Conservation (phyloP, 2,329 filamentous ascomycete species). For the Cladobotryum mycophilum region DNA sequence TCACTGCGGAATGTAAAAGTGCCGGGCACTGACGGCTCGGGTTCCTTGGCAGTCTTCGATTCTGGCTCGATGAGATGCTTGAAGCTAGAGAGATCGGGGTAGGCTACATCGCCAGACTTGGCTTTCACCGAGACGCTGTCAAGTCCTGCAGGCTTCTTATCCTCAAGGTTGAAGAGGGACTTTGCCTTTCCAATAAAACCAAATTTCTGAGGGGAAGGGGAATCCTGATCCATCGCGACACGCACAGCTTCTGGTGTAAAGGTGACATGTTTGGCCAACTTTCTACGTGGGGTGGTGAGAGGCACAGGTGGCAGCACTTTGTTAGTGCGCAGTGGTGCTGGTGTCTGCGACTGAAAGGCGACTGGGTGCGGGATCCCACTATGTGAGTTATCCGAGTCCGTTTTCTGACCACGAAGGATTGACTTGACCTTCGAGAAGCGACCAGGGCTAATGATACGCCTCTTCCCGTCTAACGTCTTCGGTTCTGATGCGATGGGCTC, state of each 20-base stretch:
- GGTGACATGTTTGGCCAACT: constrained; percentile 65
- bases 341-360: constrained; percentile 37
- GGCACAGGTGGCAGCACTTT: constrained; percentile 47
- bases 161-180: constrained; percentile 10
- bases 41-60: constrained; percentile 18
- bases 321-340: constrained; percentile 38
- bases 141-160: constrained; percentile 24
- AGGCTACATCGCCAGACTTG: constrained; percentile 34
- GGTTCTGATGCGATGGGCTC: constrained; percentile 33
- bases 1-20: constrained; percentile 62
- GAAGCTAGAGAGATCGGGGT: constrained; percentile 47
- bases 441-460: constrained; percentile 41
- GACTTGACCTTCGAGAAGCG: constrained; percentile 53
- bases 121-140: constrained; percentile 22
- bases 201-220: constrained; percentile 52
- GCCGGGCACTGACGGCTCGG: constrained; percentile 42
- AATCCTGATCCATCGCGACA: constrained; percentile 38
- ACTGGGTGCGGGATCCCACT: constrained; percentile 44
- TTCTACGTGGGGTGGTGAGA: constrained; percentile 62
- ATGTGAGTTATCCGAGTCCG: constrained; percentile 31
- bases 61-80: constrained; percentile 25
- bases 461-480: constrained; percentile 28
- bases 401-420: constrained; percentile 42
- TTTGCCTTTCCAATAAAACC: constrained; percentile 24
- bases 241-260: constrained; percentile 68